Percentiles rank a stretch among this genome's conserved stretches.
Conservation (phyloP, 352 stramenopile genomes). For the Phytophthora melonis region DNA sequence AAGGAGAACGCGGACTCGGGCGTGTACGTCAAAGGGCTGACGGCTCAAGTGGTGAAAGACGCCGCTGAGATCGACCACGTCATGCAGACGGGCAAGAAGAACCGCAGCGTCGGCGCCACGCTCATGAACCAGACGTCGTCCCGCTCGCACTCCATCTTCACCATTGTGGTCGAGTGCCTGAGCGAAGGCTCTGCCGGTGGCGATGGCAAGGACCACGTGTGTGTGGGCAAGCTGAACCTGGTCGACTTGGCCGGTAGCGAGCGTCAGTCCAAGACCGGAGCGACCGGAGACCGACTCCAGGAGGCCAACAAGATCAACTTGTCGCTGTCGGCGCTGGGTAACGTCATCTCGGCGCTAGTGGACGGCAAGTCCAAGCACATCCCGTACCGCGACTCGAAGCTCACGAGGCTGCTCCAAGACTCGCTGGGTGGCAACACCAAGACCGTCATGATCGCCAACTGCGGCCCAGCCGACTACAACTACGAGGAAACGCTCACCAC, state of each 20-base stretch:
- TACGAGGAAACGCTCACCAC: slow-evolving; percentile 96
- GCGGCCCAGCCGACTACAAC: slow-evolving; percentile 97
- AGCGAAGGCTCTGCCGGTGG: slow-evolving; percentile 57
- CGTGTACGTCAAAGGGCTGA: slow-evolving; percentile 92
- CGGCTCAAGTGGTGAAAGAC: slow-evolving; percentile 88
- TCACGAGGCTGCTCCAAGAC: slow-evolving; percentile 97
- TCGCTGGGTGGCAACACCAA: slow-evolving; percentile 98
- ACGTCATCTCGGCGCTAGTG: slow-evolving; percentile 89
- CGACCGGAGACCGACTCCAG: slow-evolving; percentile 73
- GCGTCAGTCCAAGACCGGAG: slow-evolving; percentile 78
- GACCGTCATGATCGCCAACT: slow-evolving; percentile 99
- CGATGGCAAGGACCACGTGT: slow-evolving; percentile 93
- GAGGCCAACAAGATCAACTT: slow-evolving; percentile 89
- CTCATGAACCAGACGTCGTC: slow-evolving; percentile 98
- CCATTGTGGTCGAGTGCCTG: slow-evolving; percentile 95
- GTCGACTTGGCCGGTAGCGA: slow-evolving; percentile 85
- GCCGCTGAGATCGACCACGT: slow-evolving; percentile 92
- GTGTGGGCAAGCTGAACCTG: slow-evolving; percentile 97
- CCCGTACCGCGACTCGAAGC: slow-evolving; percentile 95
- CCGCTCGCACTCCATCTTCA: slow-evolving; percentile 98
- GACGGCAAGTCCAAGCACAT: slow-evolving; percentile 88
- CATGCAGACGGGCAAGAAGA: slow-evolving; percentile 96
- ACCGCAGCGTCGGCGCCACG: slow-evolving; percentile 94
- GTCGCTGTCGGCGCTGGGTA: slow-evolving; percentile 83
- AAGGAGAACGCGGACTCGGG: slow-evolving; percentile 93